phyloP scores from a whole-genome alignment of 768 basidiomycete genomes.

The Russula sp. region DNA sequence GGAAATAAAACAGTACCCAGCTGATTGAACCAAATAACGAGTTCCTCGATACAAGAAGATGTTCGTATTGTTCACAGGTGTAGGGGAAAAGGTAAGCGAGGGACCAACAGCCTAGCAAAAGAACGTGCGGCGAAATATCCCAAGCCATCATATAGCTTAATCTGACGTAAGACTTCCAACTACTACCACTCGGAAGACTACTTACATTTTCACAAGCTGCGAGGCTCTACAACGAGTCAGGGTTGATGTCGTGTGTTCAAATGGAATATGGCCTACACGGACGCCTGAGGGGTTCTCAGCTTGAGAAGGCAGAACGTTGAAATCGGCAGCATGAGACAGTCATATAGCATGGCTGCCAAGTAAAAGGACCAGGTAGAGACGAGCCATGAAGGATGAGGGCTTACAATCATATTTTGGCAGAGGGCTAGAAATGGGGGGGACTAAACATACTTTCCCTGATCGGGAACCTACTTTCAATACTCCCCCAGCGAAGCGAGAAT shows the following conservation, averaged over 20 bases:
- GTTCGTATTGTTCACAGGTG: slow-evolving; percentile 29
- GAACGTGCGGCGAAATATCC: slow-evolving; percentile 46
- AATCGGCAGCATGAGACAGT: slow-evolving; percentile 44
- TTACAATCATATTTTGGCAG: no score
- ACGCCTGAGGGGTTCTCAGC: slow-evolving; percentile 33
- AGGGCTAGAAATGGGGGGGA: no score
- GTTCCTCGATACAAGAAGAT: slow-evolving; percentile 27
- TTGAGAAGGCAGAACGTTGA: slow-evolving; percentile 49
- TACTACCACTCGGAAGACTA: background rate
- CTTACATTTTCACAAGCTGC: slow-evolving; percentile 29
- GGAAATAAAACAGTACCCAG: slow-evolving; percentile 5
- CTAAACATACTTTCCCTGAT: no score
- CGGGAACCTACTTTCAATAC: no score
- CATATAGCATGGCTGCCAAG: no score
- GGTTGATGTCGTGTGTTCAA: background rate
- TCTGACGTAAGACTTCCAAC: background rate
- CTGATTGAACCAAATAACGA: slow-evolving; percentile 24
- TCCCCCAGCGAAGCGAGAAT: no score
- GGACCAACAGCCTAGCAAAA: background rate
- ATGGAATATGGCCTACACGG: slow-evolving; percentile 25
- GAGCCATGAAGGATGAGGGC: no score
- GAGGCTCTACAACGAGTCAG: slow-evolving; percentile 22
- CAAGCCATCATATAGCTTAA: slow-evolving; percentile 60
- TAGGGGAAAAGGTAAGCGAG: background rate
- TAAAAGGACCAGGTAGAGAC: no score